A percentile compares a stretch with the other conserved stretches of the same genome.
Conservation (phyloP, 2,329 filamentous ascomycete species). For the Talaromyces sp. region DNA sequence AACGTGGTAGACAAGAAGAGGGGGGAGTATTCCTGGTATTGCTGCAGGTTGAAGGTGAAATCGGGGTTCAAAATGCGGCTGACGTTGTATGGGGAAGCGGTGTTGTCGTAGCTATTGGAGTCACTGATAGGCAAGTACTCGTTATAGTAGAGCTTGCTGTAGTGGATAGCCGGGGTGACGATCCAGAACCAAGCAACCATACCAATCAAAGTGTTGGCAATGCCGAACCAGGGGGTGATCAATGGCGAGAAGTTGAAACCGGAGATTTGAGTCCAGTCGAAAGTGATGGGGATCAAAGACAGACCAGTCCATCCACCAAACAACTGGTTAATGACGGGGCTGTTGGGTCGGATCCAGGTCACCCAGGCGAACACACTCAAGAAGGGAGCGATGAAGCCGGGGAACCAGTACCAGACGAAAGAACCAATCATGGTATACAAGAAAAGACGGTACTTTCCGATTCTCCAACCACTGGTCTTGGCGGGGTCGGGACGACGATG, state of each 20-base stretch:
- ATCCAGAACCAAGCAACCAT: slow-evolving; percentile 64
- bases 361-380: slow-evolving; percentile 67
- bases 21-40: slow-evolving; percentile 65
- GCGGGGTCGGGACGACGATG: slow-evolving; percentile 52
- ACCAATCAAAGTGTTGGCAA: slow-evolving; percentile 68
- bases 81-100: slow-evolving; percentile 61
- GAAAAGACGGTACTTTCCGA: slow-evolving; percentile 66
- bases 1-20: slow-evolving; percentile 64
- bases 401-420: slow-evolving; percentile 67
- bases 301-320: slow-evolving; percentile 68
- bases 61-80: slow-evolving; percentile 59
- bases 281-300: slow-evolving; percentile 67
- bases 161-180: slow-evolving; percentile 60
- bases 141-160: slow-evolving; percentile 62
- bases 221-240: slow-evolving; percentile 69
- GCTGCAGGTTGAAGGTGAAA: slow-evolving; percentile 59
- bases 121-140: slow-evolving; percentile 67
- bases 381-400: slow-evolving; percentile 66
- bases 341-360: slow-evolving; percentile 69
- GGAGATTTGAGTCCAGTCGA: slow-evolving; percentile 72
- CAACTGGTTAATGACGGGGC: slow-evolving; percentile 65
- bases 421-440: slow-evolving; percentile 54
- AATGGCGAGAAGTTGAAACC: slow-evolving; percentile 66
- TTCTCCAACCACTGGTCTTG: slow-evolving; percentile 60
- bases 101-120: slow-evolving; percentile 69